Evolutionary conservation across 768 basidiomycete genomes (phyloP).

Genomic region (Rhodosporidiobolus sp.): DNA sequence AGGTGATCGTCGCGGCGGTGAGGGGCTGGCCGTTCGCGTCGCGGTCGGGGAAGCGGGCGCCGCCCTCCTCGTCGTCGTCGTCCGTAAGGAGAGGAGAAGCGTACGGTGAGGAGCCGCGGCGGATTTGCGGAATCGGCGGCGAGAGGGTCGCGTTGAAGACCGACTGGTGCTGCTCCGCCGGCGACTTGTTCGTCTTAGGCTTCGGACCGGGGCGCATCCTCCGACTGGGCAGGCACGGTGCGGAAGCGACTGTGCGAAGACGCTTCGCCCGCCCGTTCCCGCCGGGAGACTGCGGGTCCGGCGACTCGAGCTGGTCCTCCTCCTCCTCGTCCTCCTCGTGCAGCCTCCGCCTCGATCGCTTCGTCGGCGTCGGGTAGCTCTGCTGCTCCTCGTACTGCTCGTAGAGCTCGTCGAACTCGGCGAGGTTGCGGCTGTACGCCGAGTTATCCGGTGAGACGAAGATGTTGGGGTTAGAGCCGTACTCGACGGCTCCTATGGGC

Average conservation of each 20-base stretch:
- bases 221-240: conserved; percentile 31
- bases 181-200: conserved; percentile 47
- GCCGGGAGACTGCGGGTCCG: conserved; percentile 32
- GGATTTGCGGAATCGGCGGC: conserved; percentile 33
- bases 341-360: not conserved
- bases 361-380: not conserved
- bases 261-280: conserved; percentile 32
- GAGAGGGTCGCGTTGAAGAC: conserved; percentile 36
- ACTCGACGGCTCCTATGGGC: not conserved
- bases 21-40: conserved; percentile 10
- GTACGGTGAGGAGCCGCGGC: conserved; percentile 27
- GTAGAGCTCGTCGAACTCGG: conserved; percentile 28
- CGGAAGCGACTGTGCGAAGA: conserved; percentile 36
- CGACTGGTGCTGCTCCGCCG: conserved; percentile 41
- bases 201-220: conserved; percentile 49
- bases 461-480: not conserved
- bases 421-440: conserved; percentile 34
- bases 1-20: conserved; percentile 25
- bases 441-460: not conserved
- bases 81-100: conserved; percentile 24
- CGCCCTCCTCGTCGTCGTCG: conserved; percentile 26
- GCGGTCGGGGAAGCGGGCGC: conserved; percentile 10
- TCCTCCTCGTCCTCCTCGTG: conserved; percentile 3
- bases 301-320: not conserved
- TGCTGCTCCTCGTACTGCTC: conserved; percentile 18